Evolutionary conservation across 805 yeast species (phyloP).

Genomic region (Kluyveromyces aestuarii): DNA sequence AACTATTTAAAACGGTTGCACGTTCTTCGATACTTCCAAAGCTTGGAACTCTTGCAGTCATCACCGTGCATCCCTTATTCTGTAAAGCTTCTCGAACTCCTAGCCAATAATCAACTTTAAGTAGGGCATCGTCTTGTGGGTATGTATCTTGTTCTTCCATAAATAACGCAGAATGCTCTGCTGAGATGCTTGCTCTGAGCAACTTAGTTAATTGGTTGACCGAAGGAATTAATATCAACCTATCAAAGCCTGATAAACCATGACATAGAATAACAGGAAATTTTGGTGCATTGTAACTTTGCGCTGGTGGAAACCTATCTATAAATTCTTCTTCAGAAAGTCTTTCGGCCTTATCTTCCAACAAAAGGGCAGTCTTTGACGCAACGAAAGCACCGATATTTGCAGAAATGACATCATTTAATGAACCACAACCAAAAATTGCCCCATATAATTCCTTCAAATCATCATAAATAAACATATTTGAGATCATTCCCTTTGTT

Average conservation of each 20-base stretch:
- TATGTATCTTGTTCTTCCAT: conserved; percentile 15
- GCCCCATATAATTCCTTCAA: background rate
- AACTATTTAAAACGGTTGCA: conserved; percentile 47
- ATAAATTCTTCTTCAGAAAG: background rate
- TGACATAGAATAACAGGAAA: conserved; percentile 77
- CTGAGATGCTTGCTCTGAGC: conserved; percentile 11
- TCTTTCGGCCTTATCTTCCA: background rate
- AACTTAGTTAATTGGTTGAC: conserved; percentile 23
- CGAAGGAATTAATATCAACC: conserved; percentile 37
- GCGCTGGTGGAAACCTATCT: conserved; percentile 11
- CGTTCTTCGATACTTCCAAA: conserved; percentile 67
- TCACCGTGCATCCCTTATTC: conserved; percentile 54
- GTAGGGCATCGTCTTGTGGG: conserved; percentile 25
- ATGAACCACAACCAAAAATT: background rate
- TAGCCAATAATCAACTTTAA: conserved; percentile 62
- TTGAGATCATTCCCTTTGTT: background rate
- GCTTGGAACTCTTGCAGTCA: conserved; percentile 74
- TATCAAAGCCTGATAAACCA: conserved; percentile 80
- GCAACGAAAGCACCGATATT: background rate
- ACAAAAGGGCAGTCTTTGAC: background rate
- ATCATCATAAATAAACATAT: background rate
- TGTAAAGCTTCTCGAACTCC: conserved; percentile 62
- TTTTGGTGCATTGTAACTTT: conserved; percentile 48
- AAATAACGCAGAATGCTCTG: conserved; percentile 14
- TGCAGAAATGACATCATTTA: background rate